These are phyloP conservation scores for Tylopilus cervinicoccineus DNA, from an alignment of 768 basidiomycete species.

Conservation along the genomic window DNA sequence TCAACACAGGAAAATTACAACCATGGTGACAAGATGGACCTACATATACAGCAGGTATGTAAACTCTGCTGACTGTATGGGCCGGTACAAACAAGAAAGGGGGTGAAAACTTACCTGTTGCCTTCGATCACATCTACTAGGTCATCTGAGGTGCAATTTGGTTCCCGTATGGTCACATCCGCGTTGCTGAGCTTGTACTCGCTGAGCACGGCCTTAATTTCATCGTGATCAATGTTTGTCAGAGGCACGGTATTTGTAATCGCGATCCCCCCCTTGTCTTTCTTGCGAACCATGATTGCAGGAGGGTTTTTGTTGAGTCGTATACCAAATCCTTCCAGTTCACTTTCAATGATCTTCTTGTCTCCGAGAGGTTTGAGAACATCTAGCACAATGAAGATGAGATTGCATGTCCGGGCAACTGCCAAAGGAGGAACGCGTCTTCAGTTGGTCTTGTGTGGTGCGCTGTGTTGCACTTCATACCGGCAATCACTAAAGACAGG, in stretches of 20 bases:
- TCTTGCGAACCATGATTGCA: conserved; percentile 74
- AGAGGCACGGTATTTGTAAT: conserved; percentile 97
- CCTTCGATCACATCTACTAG: conserved; percentile 97
- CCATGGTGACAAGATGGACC: conserved; percentile 24
- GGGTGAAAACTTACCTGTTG: conserved; percentile 53
- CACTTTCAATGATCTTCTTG: conserved; percentile 85
- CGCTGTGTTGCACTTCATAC: conserved; percentile 37
- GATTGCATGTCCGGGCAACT: conserved; percentile 97
- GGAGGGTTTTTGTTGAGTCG: conserved; percentile 94
- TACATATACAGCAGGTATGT: conserved; percentile 90
- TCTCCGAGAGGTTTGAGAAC: conserved; percentile 98
- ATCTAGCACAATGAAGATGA: conserved; percentile 98
- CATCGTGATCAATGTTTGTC: conserved; percentile 92
- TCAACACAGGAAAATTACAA: not conserved
- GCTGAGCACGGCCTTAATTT: conserved; percentile 91
- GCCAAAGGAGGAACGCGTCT: conserved; percentile 8
- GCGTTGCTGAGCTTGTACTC: conserved; percentile 90
- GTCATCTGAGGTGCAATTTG: conserved; percentile 90
- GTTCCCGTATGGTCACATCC: conserved; percentile 90
- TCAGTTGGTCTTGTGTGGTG: conserved; percentile 6
- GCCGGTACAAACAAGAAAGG: not conserved
- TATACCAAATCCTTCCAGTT: conserved; percentile 98
- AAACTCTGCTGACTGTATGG: conserved; percentile 54
- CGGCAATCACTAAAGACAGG: conserved; percentile 59
- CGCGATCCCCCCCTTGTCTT: conserved; percentile 87